Evolutionary conservation across 768 basidiomycete genomes (phyloP).

Genomic region (Boletus barrowsii): DNA sequence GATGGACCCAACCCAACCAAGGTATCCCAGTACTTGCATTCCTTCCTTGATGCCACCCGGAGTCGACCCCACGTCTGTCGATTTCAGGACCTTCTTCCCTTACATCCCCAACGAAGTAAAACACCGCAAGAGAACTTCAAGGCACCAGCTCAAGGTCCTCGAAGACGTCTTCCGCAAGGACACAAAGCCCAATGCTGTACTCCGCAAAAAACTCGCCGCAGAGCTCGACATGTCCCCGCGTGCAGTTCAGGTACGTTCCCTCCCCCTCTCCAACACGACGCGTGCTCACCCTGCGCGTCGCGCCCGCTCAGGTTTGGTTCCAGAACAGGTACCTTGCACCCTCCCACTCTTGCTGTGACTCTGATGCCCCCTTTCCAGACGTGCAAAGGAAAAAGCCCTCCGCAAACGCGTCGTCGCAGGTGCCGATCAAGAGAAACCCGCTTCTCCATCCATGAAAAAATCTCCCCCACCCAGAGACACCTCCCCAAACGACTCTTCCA

Average conservation of each 20-base stretch:
- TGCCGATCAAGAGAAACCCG: slow-evolving; percentile 18
- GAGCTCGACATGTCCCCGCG: slow-evolving; percentile 90
- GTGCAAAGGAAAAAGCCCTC: slow-evolving; percentile 81
- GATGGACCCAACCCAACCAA: slow-evolving; percentile 31
- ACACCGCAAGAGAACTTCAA: slow-evolving; percentile 87
- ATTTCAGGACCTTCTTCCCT: slow-evolving; percentile 83
- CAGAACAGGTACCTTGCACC: slow-evolving; percentile 64
- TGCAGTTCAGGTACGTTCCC: slow-evolving; percentile 80
- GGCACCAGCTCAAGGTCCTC: slow-evolving; percentile 83
- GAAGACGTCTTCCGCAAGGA: slow-evolving; percentile 84
- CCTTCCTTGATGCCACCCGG: slow-evolving; percentile 48
- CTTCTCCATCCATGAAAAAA: slow-evolving; percentile 9
- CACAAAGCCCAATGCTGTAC: slow-evolving; percentile 84
- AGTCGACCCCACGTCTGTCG: slow-evolving; percentile 63
- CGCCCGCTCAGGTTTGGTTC: slow-evolving; percentile 73
- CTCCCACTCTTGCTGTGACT: slow-evolving; percentile 1
- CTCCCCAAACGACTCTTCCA: slow-evolving; percentile 30
- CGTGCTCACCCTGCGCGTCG: slow-evolving; percentile 21
- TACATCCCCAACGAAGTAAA: slow-evolving; percentile 92
- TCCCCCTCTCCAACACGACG: slow-evolving; percentile 2
- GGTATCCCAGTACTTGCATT: slow-evolving; percentile 40
- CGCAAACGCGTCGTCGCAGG: slow-evolving; percentile 43
- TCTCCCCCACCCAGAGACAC: slow-evolving; percentile 17
- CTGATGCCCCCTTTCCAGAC: slow-evolving; percentile 39
- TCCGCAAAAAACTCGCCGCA: slow-evolving; percentile 75